Percentiles rank a stretch among this genome's conserved stretches.
These are phyloP conservation scores for Phytopythium delawarense DNA, from an alignment of 352 stramenopile genomes.

Conservation along the genomic window DNA sequence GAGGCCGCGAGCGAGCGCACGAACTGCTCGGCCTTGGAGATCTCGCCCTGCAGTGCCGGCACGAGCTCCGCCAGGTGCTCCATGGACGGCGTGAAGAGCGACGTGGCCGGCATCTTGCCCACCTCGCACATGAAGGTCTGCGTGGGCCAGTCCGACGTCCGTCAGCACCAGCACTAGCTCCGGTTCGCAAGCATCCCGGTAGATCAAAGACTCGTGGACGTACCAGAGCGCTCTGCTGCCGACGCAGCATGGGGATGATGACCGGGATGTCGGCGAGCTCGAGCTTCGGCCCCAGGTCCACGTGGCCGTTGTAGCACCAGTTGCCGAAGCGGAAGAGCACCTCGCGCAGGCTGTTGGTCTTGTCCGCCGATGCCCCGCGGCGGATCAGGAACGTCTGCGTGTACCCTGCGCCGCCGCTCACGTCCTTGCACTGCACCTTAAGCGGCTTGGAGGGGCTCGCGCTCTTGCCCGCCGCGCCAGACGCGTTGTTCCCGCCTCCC, in stretches of 20 bases:
- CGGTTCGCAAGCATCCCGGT: background rate
- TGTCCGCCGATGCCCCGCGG: conserved; percentile 40
- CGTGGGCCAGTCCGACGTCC: background rate
- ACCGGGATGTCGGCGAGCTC: conserved; percentile 89
- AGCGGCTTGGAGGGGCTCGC: conserved; percentile 72
- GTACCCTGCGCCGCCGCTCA: conserved; percentile 65
- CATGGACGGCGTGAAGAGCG: conserved; percentile 86
- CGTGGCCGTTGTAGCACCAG: conserved; percentile 94
- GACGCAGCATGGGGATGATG: conserved; percentile 91
- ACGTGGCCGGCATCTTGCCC: conserved; percentile 85
- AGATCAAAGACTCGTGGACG: background rate
- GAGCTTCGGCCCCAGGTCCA: conserved; percentile 89
- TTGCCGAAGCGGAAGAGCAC: conserved; percentile 94
- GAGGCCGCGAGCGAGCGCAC: conserved; percentile 52
- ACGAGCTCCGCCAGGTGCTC: conserved; percentile 77
- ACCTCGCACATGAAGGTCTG: conserved; percentile 92
- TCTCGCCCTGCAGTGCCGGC: conserved; percentile 84
- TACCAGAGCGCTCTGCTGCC: conserved; percentile 90
- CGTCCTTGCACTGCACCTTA: conserved; percentile 80
- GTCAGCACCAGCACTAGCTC: background rate
- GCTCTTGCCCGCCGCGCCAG: conserved; percentile 32
- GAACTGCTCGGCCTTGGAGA: conserved; percentile 82
- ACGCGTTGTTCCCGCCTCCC: conserved; percentile 12
- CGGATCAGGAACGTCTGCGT: conserved; percentile 86
- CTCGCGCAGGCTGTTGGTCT: conserved; percentile 66